phyloP scores from a whole-genome alignment of 345 rosid species.

The Toxicodendron radicans region DNA sequence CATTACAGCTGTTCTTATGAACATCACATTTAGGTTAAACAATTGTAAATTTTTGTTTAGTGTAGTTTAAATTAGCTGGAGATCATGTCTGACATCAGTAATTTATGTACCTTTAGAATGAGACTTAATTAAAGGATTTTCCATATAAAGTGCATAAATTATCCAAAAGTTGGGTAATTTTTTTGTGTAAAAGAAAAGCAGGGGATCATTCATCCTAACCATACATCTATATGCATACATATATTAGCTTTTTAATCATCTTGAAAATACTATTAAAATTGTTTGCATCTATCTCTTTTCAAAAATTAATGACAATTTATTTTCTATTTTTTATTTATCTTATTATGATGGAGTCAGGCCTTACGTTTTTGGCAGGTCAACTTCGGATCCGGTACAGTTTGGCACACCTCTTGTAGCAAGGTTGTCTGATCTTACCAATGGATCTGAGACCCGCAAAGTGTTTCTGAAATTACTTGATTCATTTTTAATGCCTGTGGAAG shows the following conservation, averaged over 20 bases:
- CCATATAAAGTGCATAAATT: too few species aligned
- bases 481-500: conserved; percentile 42
- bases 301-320: neutral
- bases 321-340: conserved; percentile 5
- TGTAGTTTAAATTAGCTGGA: too few species aligned
- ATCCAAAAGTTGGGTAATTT: too few species aligned
- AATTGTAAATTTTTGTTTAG: too few species aligned
- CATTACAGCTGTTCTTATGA: too few species aligned
- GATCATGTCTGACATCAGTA: too few species aligned
- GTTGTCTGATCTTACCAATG: conserved; percentile 34
- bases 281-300: neutral
- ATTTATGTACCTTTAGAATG: too few species aligned
- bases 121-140: too few species aligned
- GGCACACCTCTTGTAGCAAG: conserved; percentile 61
- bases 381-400: conserved; percentile 28
- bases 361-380: conserved; percentile 12
- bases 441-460: conserved; percentile 38
- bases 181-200: too few species aligned
- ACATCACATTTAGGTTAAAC: too few species aligned
- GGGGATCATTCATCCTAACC: too few species aligned
- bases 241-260: neutral
- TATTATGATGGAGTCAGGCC: conserved; percentile 28
- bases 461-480: conserved; percentile 52
- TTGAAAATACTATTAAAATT: neutral
- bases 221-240: too few species aligned